Evolutionary conservation across 192 early-diverging fungal genomes (phyloP).

Genomic region (Dissophora ornata): DNA sequence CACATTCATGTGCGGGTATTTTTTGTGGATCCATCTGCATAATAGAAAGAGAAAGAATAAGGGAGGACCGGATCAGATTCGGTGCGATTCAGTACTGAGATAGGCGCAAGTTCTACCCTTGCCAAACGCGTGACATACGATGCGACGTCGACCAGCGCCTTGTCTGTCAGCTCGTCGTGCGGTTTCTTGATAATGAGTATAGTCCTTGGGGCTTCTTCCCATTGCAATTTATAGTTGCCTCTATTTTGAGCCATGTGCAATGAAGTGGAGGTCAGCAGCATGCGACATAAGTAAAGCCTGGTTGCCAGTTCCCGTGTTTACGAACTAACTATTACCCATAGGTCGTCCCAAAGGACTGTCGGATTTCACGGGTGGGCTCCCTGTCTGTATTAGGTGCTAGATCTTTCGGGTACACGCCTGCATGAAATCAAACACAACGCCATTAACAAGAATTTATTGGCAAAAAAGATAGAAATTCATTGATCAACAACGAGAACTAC

Average conservation of each 20-base stretch:
- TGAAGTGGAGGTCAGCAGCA: no score
- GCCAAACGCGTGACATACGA: slow-evolving; percentile 55
- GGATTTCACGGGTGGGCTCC: slow-evolving; percentile 51
- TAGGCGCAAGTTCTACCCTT: no score
- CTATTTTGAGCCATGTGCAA: slow-evolving; percentile 22
- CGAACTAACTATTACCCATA: slow-evolving; percentile 55
- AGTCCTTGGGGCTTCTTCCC: slow-evolving; percentile 73
- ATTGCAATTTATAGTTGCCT: slow-evolving; percentile 63
- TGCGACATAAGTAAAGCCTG: no score
- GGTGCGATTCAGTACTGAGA: no score
- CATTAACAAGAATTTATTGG: no score
- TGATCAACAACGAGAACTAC: no score
- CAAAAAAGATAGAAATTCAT: no score
- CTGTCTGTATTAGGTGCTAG: slow-evolving; percentile 32
- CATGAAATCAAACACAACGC: background rate
- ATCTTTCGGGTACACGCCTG: slow-evolving; percentile 40
- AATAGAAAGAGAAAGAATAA: background rate
- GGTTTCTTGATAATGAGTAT: slow-evolving; percentile 88
- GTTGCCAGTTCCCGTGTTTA: no score
- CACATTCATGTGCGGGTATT: slow-evolving; percentile 74
- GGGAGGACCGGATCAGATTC: no score
- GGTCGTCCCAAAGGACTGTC: slow-evolving; percentile 61
- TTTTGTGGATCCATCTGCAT: slow-evolving; percentile 71
- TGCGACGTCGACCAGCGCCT: slow-evolving; percentile 72
- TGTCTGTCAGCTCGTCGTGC: slow-evolving; percentile 71